A percentile compares a stretch with the other conserved stretches of the same genome.
These are phyloP conservation scores for Angomonas ambiguus DNA, from an alignment of 208 protist species.

Conservation along the genomic window DNA sequence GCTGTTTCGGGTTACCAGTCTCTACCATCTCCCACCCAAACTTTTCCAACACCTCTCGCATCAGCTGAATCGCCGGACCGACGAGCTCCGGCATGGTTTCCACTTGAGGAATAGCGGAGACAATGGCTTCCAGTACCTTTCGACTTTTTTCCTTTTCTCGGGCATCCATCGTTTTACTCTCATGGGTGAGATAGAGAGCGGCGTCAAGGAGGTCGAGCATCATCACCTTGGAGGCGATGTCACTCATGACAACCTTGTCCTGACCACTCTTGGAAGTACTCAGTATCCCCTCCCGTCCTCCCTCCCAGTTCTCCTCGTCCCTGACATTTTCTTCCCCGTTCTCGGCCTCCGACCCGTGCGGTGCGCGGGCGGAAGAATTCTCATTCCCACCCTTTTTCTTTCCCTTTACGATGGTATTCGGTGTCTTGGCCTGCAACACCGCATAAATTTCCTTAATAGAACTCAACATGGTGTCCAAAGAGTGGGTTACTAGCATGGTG, in stretches of 20 bases:
- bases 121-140: slow-evolving; percentile 34
- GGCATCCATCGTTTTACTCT: not conserved
- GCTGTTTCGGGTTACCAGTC: slow-evolving; percentile 1
- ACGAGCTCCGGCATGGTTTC: slow-evolving; percentile 60
- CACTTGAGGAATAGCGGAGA: slow-evolving; percentile 43
- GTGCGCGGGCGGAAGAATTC: slow-evolving; percentile 8
- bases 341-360: not conserved
- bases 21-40: slow-evolving; percentile 17
- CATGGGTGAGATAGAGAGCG: slow-evolving; percentile 15
- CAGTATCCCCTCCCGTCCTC: not conserved
- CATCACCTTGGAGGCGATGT: slow-evolving; percentile 45
- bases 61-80: slow-evolving; percentile 30
- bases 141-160: slow-evolving; percentile 12
- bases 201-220: slow-evolving; percentile 32
- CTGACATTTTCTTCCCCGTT: slow-evolving; percentile 10
- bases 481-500: not conserved
- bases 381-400: slow-evolving; percentile 1
- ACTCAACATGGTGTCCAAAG: not conserved
- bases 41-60: slow-evolving; percentile 26
- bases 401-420: not conserved
- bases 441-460: not conserved
- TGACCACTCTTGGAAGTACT: not conserved
- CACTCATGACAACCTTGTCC: slow-evolving; percentile 8
- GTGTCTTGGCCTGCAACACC: slow-evolving; percentile 5
- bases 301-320: slow-evolving; percentile 17